A percentile compares a stretch with the other conserved stretches of the same genome.
Evolutionary conservation across 805 yeast genomes (phyloP).

Genomic region (Starmerella scarabaei): DNA sequence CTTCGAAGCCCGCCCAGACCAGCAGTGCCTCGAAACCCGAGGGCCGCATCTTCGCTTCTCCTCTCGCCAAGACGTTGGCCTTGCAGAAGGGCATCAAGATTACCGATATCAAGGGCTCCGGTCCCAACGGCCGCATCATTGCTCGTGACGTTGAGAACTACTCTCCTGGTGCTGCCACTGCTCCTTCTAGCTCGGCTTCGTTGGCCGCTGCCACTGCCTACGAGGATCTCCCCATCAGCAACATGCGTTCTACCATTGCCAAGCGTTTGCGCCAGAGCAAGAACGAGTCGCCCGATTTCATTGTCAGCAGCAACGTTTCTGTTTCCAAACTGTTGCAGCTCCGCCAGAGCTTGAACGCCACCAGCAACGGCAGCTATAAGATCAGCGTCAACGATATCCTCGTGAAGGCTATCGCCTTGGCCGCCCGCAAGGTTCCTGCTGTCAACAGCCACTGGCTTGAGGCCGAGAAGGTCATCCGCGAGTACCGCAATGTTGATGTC

Average conservation of each 20-base stretch:
- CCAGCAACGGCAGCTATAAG: conserved; percentile 76
- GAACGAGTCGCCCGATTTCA: conserved; percentile 78
- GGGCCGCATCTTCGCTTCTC: conserved; percentile 82
- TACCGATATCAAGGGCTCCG: conserved; percentile 76
- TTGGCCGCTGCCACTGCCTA: conserved; percentile 44
- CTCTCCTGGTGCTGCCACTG: conserved; percentile 33
- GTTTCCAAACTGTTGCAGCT: conserved; percentile 85
- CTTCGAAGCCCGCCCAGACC: background rate
- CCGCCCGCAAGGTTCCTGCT: conserved; percentile 80
- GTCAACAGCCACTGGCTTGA: conserved; percentile 92
- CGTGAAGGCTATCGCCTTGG: conserved; percentile 87
- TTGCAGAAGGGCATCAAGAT: conserved; percentile 81
- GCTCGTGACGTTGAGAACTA: conserved; percentile 77
- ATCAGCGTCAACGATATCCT: conserved; percentile 88
- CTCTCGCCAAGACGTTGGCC: conserved; percentile 86
- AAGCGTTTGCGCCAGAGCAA: conserved; percentile 77
- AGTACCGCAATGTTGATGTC: conserved; percentile 81
- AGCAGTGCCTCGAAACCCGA: conserved; percentile 18
- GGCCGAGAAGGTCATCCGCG: conserved; percentile 79
- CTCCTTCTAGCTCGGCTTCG: conserved; percentile 28
- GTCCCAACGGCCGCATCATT: conserved; percentile 89
- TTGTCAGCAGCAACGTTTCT: conserved; percentile 74
- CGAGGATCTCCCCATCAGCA: conserved; percentile 73
- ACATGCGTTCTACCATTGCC: conserved; percentile 91
- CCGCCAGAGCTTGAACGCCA: conserved; percentile 75